Evolutionary conservation across 495 filamentous ascomycete genomes (phyloP), one percentile per base, ranked within the genome.

Genomic region (Talaromyces liani): DNA sequence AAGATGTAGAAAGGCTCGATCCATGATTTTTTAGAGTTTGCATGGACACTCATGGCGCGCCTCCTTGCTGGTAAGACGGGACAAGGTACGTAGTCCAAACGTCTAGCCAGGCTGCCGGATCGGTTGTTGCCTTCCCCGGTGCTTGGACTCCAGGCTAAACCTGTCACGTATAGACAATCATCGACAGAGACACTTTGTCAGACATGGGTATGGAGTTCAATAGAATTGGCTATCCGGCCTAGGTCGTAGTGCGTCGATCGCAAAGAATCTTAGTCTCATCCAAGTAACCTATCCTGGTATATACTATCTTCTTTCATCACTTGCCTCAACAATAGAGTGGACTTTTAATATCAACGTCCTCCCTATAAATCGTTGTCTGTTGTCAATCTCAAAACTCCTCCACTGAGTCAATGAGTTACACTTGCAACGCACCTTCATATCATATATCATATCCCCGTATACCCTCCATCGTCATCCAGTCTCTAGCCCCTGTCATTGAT

Each of bases 1-100:
- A 20, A 20, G 16, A 20, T 6, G 45, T 20, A 49, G 39, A 20
- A 20, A 49, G 31, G 18, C n/a, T 22, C 49, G 20, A 27, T 20
- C 25, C 59, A 49, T 61, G 36, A 36, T 34, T 29, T 61, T 59
- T 61, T 27, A 61, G 41, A 47, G 16, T 49, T 61, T 45, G 34
- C 59, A 61, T 59, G 57, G 59, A 60, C n/a, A 60, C 34, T 45
- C 58, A 60, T 60, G 58, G 59, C 22, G 20, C 59, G 9, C 36
- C 59, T 61, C 59, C 59, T 61, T 61, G 59, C 59, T 47, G 59
- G 36, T 16, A 0, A 41, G 36, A 59, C 18, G 20, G 27, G 56
- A 59, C 27, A 39, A 34, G 5, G 6, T 27, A 27, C 4, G 53
- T n/a, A 18, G 8, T n/a, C 27, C 22, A 27, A 56, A 27, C 27